Percentiles rank a stretch among this genome's conserved stretches.
Conservation (phyloP, 2,329 filamentous ascomycete genomes). For the Emericellopsis cladophorae region DNA sequence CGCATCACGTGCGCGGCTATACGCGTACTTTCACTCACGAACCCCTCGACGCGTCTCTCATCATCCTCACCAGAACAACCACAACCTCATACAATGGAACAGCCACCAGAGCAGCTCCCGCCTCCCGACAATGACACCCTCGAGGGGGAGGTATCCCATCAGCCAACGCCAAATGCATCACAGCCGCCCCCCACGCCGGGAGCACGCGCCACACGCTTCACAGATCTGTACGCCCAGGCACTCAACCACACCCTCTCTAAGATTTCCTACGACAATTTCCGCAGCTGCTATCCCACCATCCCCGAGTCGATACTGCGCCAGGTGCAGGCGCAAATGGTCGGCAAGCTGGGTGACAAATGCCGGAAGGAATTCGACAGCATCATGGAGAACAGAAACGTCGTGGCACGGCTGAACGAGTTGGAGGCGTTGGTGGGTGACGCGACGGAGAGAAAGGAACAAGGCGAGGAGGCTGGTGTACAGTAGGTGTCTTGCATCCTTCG, state of each 20-base stretch:
- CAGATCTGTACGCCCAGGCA: conserved; percentile 37
- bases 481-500: not conserved
- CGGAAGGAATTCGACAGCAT: conserved; percentile 47
- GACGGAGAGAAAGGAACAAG: conserved; percentile 19
- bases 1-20: conserved; percentile 1
- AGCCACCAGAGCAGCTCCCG: not conserved
- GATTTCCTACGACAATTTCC: conserved; percentile 44
- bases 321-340: conserved; percentile 46
- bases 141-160: not conserved
- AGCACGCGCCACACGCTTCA: conserved; percentile 41
- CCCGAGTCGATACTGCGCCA: conserved; percentile 37
- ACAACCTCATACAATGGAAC: not conserved
- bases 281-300: conserved; percentile 49
- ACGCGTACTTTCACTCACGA: too few relatives aligned
- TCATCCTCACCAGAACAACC: not conserved
- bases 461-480: not conserved
- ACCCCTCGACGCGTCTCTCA: conserved; percentile 2
- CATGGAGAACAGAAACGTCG: conserved; percentile 35
- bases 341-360: conserved; percentile 39
- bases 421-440: conserved; percentile 43
- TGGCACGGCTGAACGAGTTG: conserved; percentile 45
- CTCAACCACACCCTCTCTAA: conserved; percentile 41
- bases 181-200: conserved; percentile 31
- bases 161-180: not conserved
- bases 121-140: not conserved